Base-by-base conservation (phyloP, 140 eudicot species). In the Cichorium intybus region DNA sequence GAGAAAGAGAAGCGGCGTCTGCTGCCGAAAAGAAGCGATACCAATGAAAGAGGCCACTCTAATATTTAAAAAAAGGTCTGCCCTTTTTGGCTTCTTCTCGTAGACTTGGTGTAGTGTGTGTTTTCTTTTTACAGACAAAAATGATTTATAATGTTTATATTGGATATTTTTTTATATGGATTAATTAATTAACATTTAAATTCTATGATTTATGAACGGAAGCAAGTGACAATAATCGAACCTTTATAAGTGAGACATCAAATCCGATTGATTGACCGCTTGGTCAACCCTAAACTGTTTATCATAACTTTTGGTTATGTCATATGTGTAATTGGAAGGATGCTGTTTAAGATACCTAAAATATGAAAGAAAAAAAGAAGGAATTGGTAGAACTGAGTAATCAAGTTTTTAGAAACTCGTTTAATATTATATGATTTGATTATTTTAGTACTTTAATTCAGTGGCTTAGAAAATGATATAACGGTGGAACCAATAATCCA, bases 41-140 rank as follows among this genome's bases (percentile, higher is more conserved):
- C 21, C 21, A 17, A 46, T 15, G 52, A 46, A 20, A 20, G 54
- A 48, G 54, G 54, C 14, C 24, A 17, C 54, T 48, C 54, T 11
- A 48, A 47, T 48, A 48, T 48, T 48, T 48, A 48, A 48, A 43
- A 43, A 31, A 48, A 48, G 54, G 54, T 48, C 54, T 48, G 12
- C 26, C 24, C 9, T 48, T 48, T 48, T 48, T 48, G 54, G 54
- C 54, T 48, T 48, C 24, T 48, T 48, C 54, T 48, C 11, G 54
- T 20, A 48, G 54, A 48, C 54, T 20, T 16, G 54, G 54, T 48
- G 54, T 48, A 48, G 54, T 48, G 54, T 48, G 54, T 18, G 26
- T 8, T 48, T 48, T 48, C 24, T 48, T 48, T 17, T 20, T 20
- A 48, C 49, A 43, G 49, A 43, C 3, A 43, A 43, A 43, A 43